These are phyloP conservation scores for Linum tenue DNA, from an alignment of 345 rosid genomes.

Conservation along the genomic window DNA sequence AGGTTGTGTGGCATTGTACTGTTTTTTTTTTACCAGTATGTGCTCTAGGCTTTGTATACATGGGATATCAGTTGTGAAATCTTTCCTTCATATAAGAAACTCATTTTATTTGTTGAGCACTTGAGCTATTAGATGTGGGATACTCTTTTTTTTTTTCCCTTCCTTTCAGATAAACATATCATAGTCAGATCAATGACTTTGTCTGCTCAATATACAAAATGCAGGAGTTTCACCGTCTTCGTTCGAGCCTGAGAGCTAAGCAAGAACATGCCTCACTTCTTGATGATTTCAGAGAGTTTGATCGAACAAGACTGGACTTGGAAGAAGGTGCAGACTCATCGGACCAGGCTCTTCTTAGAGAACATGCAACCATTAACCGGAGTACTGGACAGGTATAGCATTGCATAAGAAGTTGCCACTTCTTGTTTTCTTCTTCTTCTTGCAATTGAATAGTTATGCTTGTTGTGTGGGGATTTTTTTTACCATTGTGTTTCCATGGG, in stretches of 20 bases:
- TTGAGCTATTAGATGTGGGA: too few relatives aligned
- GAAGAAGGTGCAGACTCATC: conserved; percentile 71
- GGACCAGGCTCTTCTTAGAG: conserved; percentile 75
- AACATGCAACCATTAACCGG: conserved; percentile 70
- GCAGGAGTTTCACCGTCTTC: conserved; percentile 96
- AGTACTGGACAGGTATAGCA: conserved; percentile 66
- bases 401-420: background rate
- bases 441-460: background rate
- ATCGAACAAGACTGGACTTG: conserved; percentile 78
- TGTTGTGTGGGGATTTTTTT: background rate
- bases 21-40: background rate
- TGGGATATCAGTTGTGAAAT: too few relatives aligned
- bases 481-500: background rate
- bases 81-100: background rate
- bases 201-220: conserved; percentile 27
- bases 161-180: too few relatives aligned
- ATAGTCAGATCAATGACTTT: conserved; percentile 15
- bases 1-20: conserved; percentile 37
- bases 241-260: conserved; percentile 82
- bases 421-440: too few relatives aligned
- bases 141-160: too few relatives aligned
- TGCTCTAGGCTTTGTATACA: background rate
- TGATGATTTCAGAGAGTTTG: conserved; percentile 93
- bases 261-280: conserved; percentile 92
- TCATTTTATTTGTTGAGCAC: background rate